Percentiles rank a stretch among this genome's conserved stretches.
Conservation (phyloP, 139 green algal genomes). For the Raphidocelis subcapitata region DNA sequence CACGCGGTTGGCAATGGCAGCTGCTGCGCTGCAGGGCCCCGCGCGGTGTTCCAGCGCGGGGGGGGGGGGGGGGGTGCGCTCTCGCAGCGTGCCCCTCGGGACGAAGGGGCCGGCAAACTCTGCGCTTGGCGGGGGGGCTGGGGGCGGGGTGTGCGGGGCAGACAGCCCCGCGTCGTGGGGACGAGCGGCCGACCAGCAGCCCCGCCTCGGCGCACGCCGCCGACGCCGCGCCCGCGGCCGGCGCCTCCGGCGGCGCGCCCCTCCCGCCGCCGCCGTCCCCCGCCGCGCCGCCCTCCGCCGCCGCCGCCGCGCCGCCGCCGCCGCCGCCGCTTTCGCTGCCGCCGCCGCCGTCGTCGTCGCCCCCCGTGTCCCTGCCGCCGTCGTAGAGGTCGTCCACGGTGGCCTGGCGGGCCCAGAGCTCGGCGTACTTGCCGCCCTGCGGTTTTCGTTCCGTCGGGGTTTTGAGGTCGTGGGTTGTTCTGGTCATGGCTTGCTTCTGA, state of each 20-base stretch:
- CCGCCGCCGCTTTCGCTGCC: background rate
- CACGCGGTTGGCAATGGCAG: too few relatives aligned
- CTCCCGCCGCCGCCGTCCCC: background rate
- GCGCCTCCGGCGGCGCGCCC: background rate
- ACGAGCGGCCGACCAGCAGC: too few relatives aligned
- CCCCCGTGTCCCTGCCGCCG: background rate
- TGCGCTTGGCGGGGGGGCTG: too few relatives aligned
- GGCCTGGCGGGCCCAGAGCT: slow-evolving; percentile 71
- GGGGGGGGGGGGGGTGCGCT: too few relatives aligned
- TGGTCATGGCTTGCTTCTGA: background rate
- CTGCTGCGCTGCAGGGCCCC: too few relatives aligned
- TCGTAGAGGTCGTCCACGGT: slow-evolving; percentile 47
- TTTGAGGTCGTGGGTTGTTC: background rate
- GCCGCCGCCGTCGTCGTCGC: background rate
- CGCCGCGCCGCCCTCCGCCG: too few relatives aligned
- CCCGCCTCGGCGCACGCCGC: too few relatives aligned
- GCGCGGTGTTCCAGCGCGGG: too few relatives aligned
- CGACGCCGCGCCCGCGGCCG: background rate
- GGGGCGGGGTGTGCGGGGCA: too few relatives aligned
- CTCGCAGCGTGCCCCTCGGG: too few relatives aligned
- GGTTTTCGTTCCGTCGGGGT: background rate
- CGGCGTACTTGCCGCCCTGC: slow-evolving; percentile 62
- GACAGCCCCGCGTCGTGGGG: too few relatives aligned
- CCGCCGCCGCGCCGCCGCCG: background rate
- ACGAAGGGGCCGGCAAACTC: too few relatives aligned